These are phyloP conservation scores for Alternaria solani DNA, from an alignment of 2,329 filamentous ascomycete species.

Conservation along the genomic window DNA sequence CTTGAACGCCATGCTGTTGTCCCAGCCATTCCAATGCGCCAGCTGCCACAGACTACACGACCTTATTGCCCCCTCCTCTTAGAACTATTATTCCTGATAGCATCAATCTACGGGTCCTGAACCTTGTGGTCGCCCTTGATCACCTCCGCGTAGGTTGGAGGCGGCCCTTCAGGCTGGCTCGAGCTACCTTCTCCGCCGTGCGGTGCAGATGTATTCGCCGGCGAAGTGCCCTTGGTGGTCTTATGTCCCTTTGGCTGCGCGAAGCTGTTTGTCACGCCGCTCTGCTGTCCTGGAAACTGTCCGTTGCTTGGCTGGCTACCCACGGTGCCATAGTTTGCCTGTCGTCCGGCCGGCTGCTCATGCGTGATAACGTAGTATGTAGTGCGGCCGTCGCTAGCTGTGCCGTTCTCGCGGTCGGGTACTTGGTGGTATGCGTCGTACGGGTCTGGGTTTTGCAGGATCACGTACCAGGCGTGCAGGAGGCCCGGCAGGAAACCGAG, in stretches of 20 bases:
- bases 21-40: slow-evolving; percentile 2
- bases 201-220: slow-evolving; percentile 21
- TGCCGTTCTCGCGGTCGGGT: slow-evolving; percentile 61
- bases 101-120: slow-evolving; percentile 59
- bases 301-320: slow-evolving; percentile 45
- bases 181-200: slow-evolving; percentile 38
- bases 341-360: slow-evolving; percentile 51
- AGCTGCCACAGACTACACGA: background rate
- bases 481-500: slow-evolving; percentile 76
- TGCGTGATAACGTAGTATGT: slow-evolving; percentile 41
- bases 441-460: slow-evolving; percentile 83
- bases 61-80: background rate
- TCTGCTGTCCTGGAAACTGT: slow-evolving; percentile 55
- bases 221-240: slow-evolving; percentile 19
- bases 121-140: slow-evolving; percentile 92
- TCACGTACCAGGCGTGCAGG: slow-evolving; percentile 97
- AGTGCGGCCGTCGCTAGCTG: slow-evolving; percentile 33
- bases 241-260: slow-evolving; percentile 33
- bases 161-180: slow-evolving; percentile 58
- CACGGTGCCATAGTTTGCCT: slow-evolving; percentile 54
- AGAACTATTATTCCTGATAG: background rate
- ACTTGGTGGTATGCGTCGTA: slow-evolving; percentile 68
- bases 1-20: slow-evolving; percentile 3
- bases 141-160: slow-evolving; percentile 89
- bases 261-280: slow-evolving; percentile 45